Evolutionary conservation across 768 basidiomycete species (phyloP).

Genomic region (Lentinula aciculospora): DNA sequence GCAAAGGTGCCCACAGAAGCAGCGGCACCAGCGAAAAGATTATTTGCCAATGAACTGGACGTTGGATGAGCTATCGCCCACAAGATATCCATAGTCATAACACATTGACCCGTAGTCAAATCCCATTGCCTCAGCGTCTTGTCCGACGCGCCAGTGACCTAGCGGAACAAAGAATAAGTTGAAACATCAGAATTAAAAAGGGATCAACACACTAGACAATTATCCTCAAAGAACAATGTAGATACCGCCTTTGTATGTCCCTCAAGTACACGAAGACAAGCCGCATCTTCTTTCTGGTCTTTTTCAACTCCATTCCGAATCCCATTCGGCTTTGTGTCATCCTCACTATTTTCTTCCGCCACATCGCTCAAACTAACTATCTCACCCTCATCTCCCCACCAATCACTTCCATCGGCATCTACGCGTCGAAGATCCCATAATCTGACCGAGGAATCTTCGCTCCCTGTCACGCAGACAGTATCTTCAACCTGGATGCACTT

Average conservation of each 20-base stretch:
- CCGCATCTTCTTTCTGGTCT: constrained; percentile 29
- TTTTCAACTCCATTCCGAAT: constrained; percentile 29
- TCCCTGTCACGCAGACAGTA: constrained; percentile 84
- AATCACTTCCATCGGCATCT: constrained; percentile 64
- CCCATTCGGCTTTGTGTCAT: constrained; percentile 27
- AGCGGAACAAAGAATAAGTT: constrained; percentile 13
- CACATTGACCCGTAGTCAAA: constrained; percentile 92
- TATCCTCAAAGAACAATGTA: constrained; percentile 91
- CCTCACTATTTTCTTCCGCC: constrained; percentile 55
- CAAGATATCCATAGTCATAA: constrained; percentile 99
- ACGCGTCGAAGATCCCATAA: constrained; percentile 90
- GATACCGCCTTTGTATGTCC: constrained; percentile 94
- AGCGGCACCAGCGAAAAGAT: constrained; percentile 45
- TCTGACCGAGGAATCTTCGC: constrained; percentile 77
- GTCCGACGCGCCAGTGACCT: constrained; percentile 98
- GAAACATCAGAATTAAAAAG: background rate
- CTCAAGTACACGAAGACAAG: constrained; percentile 73
- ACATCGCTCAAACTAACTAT: constrained; percentile 58
- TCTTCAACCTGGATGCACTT: constrained; percentile 94
- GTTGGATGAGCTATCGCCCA: constrained; percentile 97
- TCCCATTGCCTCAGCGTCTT: constrained; percentile 99
- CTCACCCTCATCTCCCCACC: constrained; percentile 38
- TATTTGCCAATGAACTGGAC: constrained; percentile 31
- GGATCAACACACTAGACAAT: constrained; percentile 65
- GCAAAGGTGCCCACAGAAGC: constrained; percentile 64